Base-by-base conservation (phyloP, 768 basidiomycete species). In the Favolaschia claudopus region DNA sequence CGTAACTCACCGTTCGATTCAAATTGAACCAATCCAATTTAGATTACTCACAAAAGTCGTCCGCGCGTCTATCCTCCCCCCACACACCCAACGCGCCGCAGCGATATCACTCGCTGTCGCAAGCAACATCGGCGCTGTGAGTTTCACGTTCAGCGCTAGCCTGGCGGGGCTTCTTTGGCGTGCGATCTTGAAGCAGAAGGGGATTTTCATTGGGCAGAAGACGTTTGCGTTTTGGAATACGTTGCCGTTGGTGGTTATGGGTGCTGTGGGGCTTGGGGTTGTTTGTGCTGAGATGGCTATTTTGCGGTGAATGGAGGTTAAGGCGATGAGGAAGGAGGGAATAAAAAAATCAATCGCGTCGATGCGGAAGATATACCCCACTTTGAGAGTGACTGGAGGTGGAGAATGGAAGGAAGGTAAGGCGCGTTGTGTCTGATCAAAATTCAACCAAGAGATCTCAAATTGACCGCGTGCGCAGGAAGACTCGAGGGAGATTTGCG, bases 111-210 rank as follows among this genome's bases (percentile, higher is more conserved):
- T 97, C 14, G 95, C 95, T 10, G 81, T 97, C 0, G 91, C 91
- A 3, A 89, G 87, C 53, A 97, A 97, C 72, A 89, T 93, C 29
- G 96, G 96, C 13, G 96, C 95, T 2, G 89, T 96, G 65, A 90
- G 88, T 58, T 89, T 92, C 70, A 91, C 92, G 17, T 96, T 95
- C 69, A 89, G 89, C 3, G 92, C 85, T 1, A 85, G 83, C 15
- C 79, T 90, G 12, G 88, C 88, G 0, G 89, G 89, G 3, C 73
- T 91, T 20, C 76, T 91, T 22, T 91, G 89, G 89, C 72, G 75
- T 20, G 67, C 70, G 10, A 86, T 89, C 39, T 72, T 89, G 36
- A 58, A 55, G 45, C 84, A 86, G 65, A 89, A 89, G 13, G 24
- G 60, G 3, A 46, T 89, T 28, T 59, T 58, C 3, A 77, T 90